Base-by-base conservation (phyloP, 371 early-diverging fungal species). In the Batkoa obscura region DNA sequence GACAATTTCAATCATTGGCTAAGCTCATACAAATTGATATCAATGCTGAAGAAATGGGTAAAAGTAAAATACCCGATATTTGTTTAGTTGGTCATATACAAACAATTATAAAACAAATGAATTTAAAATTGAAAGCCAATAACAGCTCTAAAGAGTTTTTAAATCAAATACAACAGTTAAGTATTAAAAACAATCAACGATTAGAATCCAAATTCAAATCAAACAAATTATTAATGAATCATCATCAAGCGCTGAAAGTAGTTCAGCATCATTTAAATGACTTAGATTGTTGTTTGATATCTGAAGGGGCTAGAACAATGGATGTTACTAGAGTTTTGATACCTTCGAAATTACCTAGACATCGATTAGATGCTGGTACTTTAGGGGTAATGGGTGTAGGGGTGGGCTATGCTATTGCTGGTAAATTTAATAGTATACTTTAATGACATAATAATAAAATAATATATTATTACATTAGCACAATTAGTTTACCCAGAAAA, bases 221-320 rank as follows among this genome's bases (percentile, higher is more conserved):
- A 15, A 53, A 58, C 37, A 56, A 59, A 17, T 13, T 55, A 8
- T 49, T 5, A 73, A 75, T 87, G 72, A 72, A 62, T 13, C 87
- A 87, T 60, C 72, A 84, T 57, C 68, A 76, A 5, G 83, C 82
- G 1, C 84, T 78, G 50, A 65, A 64, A 3, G 79, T 70, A 38
- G 77, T 87, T 61, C 79, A 80, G 59, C 46, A 64, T 2, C 41
- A 60, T 8, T 57, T 77, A 30, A 72, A 74, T 2, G 62, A 64
- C 36, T 43, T 43, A 1, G 66, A 70, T 38, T 61, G 75, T 12
- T 71, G 84, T 4, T 68, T 83, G 57, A 73, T 87, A 1, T 76
- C 78, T 55, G 88, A 87, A 66, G 88, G 88, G 46, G 84, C 86
- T 9, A 85, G 86, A 54, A 85, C 88, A 0, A 86, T 87, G 88